Conservation (phyloP, 306 rosid species). For the Hippophae gyantsensis region DNA sequence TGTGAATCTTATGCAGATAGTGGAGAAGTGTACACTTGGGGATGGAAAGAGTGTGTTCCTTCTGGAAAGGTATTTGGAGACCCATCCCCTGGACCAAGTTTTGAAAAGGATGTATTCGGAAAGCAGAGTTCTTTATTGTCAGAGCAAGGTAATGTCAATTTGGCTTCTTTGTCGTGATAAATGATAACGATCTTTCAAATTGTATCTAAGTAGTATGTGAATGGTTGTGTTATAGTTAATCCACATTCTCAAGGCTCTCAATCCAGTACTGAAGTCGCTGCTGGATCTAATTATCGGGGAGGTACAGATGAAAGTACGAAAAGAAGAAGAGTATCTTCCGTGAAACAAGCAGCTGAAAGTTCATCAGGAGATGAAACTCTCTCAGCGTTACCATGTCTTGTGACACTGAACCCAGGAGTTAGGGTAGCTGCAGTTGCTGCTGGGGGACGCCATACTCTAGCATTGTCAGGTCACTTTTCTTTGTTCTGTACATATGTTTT, state of each 20-base stretch:
- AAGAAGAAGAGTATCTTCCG: slow-evolving; percentile 63
- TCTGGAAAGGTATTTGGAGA: slow-evolving; percentile 76
- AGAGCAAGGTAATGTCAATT: slow-evolving; percentile 50
- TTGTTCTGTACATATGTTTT: slow-evolving; percentile 8
- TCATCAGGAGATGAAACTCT: slow-evolving; percentile 61
- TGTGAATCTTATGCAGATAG: slow-evolving; percentile 31
- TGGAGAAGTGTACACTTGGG: slow-evolving; percentile 91
- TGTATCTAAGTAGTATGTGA: slow-evolving; percentile 20
- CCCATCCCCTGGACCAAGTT: slow-evolving; percentile 29
- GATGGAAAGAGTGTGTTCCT: slow-evolving; percentile 98
- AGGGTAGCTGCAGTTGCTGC: slow-evolving; percentile 77
- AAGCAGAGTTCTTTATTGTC: slow-evolving; percentile 44
- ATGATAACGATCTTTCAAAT: slow-evolving; percentile 15
- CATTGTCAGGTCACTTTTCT: slow-evolving; percentile 58
- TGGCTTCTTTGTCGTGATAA: slow-evolving; percentile 19
- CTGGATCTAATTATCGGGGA: slow-evolving; percentile 27
- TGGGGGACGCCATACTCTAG: slow-evolving; percentile 90
- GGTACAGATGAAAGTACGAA: slow-evolving; percentile 72
- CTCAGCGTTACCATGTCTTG: slow-evolving; percentile 80
- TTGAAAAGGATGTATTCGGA: slow-evolving; percentile 50
- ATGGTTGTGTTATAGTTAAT: slow-evolving; percentile 48
- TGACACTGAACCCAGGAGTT: slow-evolving; percentile 67
- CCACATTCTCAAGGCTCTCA: slow-evolving; percentile 54
- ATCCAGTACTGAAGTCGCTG: slow-evolving; percentile 35
- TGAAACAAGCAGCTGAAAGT: slow-evolving; percentile 67